phyloP scores from a whole-genome alignment of 305 asterid genomes.

The Fraxinus platypoda region DNA sequence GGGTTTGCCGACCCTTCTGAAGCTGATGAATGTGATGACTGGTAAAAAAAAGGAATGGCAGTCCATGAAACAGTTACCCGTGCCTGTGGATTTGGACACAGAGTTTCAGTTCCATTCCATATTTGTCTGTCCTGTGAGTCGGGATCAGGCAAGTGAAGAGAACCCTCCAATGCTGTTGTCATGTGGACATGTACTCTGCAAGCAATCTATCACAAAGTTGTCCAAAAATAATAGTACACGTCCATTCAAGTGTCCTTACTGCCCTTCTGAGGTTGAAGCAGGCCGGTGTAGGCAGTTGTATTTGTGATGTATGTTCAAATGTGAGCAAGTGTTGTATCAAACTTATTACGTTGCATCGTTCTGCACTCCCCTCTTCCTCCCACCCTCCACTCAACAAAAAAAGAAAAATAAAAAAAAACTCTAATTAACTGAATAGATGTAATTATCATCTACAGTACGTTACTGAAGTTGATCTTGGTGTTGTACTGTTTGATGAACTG shows the following conservation, averaged over 20 bases:
- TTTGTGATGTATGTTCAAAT: neutral
- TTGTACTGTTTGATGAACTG: neutral
- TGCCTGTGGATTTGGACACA: neutral
- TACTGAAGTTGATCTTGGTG: neutral
- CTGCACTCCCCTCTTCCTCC: neutral
- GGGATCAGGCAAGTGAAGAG: neutral
- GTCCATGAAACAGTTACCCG: conserved; percentile 3
- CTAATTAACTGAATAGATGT: neutral
- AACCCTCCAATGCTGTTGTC: conserved; percentile 4
- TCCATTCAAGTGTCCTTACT: conserved; percentile 6
- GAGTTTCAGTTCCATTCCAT: neutral
- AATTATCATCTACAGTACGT: neutral
- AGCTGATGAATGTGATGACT: conserved; percentile 6
- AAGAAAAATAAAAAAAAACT: neutral
- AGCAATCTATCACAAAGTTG: conserved; percentile 4
- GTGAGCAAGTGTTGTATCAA: neutral
- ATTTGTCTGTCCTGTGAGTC: neutral
- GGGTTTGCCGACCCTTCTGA: conserved; percentile 8
- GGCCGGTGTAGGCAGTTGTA: conserved; percentile 6
- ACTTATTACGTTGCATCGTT: neutral
- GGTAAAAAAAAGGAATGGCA: conserved; percentile 1
- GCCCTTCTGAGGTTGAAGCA: conserved; percentile 11
- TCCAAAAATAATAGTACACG: neutral
- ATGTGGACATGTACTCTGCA: neutral
- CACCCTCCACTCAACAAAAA: neutral